These are phyloP conservation scores for Cystobasidiopsis lactophilus DNA, from an alignment of 768 basidiomycete genomes.

Conservation along the genomic window DNA sequence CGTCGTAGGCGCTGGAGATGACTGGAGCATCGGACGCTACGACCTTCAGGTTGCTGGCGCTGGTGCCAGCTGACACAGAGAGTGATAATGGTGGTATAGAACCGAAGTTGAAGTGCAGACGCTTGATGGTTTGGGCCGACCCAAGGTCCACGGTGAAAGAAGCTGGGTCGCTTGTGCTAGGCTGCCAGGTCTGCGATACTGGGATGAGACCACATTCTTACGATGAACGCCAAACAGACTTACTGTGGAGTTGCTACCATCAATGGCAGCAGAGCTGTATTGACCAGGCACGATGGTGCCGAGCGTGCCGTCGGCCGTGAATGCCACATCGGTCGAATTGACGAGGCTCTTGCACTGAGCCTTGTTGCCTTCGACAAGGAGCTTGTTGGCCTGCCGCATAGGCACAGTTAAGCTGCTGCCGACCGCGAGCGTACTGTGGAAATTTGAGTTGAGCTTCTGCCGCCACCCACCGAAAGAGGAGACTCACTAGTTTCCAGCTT, in stretches of 20 bases:
- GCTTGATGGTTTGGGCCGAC: not conserved
- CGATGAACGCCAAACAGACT: not conserved
- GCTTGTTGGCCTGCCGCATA: not conserved
- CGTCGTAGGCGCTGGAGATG: no score
- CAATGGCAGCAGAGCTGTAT: conserved; percentile 9
- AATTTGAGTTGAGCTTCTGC: not conserved
- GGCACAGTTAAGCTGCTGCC: no score
- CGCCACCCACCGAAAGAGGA: no score
- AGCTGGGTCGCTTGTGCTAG: not conserved
- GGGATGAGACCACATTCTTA: not conserved
- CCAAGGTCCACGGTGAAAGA: conserved; percentile 6
- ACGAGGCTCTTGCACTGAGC: conserved; percentile 10
- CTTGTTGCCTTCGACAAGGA: conserved; percentile 10
- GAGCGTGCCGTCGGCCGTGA: not conserved
- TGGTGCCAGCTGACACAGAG: no score
- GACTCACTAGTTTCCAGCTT: conserved; percentile 12
- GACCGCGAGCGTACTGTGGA: not conserved
- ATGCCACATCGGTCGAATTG: conserved; percentile 5
- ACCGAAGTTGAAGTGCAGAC: conserved; percentile 10
- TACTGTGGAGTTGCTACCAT: conserved; percentile 8
- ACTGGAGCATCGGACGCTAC: no score
- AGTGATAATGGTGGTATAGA: no score
- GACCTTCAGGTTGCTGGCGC: no score
- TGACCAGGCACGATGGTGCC: conserved; percentile 9
- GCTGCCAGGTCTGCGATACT: conserved; percentile 13